Evolutionary conservation across 1,139 yeast species (phyloP).

Genomic region (Groenewaldozyma auringiensis): DNA sequence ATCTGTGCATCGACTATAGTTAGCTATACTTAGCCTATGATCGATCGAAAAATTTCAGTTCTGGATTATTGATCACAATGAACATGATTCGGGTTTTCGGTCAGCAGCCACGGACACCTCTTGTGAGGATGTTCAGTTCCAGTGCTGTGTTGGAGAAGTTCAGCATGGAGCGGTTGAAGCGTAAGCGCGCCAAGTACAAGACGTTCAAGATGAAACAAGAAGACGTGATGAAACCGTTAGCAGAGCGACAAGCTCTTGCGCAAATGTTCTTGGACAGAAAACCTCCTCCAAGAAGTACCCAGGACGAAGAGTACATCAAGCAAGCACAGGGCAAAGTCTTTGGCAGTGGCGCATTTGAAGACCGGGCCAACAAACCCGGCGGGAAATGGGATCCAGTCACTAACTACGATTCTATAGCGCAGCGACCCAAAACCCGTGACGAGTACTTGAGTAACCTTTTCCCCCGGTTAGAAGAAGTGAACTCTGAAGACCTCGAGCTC

Average conservation of each 20-base stretch:
- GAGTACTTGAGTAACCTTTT: conserved; percentile 9
- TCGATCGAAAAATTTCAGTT: too few species aligned
- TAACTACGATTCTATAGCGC: not conserved
- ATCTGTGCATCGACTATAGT: not conserved
- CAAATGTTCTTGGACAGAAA: not conserved
- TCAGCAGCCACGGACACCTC: too few species aligned
- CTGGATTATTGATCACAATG: too few species aligned
- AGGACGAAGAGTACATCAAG: not conserved
- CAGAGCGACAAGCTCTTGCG: not conserved
- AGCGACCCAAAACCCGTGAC: not conserved
- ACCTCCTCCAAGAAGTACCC: not conserved
- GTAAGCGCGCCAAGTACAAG: conserved; percentile 1
- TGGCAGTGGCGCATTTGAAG: not conserved
- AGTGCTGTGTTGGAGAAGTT: not conserved
- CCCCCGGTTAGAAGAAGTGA: conserved; percentile 11
- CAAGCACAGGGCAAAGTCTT: not conserved
- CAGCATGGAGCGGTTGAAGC: not conserved
- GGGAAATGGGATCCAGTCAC: not conserved
- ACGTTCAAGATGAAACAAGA: not conserved
- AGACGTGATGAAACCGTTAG: not conserved
- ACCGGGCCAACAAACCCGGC: not conserved
- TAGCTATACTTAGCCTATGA: too few species aligned
- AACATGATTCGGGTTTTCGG: too few species aligned
- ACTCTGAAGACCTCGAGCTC: conserved; percentile 7
- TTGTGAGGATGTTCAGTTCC: not conserved